A percentile compares a stretch with the other conserved stretches of the same genome.
Evolutionary conservation across 1,139 yeast species (phyloP).

Genomic region (Diutina neorugosa): DNA sequence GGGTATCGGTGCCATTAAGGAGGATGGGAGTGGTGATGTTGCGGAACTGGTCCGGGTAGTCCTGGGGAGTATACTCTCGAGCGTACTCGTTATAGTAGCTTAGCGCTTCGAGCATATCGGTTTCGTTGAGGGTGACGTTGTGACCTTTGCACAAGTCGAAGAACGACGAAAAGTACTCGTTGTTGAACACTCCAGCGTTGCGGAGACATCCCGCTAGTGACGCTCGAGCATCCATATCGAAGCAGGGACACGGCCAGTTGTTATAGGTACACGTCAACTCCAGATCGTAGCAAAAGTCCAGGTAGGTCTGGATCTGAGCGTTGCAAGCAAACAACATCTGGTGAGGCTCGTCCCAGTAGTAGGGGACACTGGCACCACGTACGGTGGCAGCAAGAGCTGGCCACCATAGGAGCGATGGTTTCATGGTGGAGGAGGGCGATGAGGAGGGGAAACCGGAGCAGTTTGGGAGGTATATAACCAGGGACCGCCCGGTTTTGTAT

Average conservation of each 20-base stretch:
- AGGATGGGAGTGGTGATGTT: background rate
- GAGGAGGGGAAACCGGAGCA: background rate
- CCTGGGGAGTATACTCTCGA: background rate
- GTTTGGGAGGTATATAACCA: background rate
- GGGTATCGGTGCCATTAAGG: background rate
- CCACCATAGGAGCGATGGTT: background rate
- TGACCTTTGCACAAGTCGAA: background rate
- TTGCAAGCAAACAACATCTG: slow-evolving; percentile 2
- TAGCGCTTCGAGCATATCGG: background rate
- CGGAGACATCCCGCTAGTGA: background rate
- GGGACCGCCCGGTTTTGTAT: background rate
- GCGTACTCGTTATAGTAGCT: background rate
- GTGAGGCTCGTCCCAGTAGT: slow-evolving; percentile 1
- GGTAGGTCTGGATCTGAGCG: background rate
- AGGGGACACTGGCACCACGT: background rate
- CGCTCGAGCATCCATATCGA: background rate
- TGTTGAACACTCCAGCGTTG: background rate
- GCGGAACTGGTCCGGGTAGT: background rate
- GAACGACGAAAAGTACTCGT: background rate
- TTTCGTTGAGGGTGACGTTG: background rate
- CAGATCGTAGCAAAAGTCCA: background rate
- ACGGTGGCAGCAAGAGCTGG: background rate
- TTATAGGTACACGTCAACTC: background rate
- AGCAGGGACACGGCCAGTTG: slow-evolving; percentile 1
- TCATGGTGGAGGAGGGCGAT: background rate